These are phyloP conservation scores for Anacardium occidentale DNA, from an alignment of 345 rosid genomes.

Conservation along the genomic window DNA sequence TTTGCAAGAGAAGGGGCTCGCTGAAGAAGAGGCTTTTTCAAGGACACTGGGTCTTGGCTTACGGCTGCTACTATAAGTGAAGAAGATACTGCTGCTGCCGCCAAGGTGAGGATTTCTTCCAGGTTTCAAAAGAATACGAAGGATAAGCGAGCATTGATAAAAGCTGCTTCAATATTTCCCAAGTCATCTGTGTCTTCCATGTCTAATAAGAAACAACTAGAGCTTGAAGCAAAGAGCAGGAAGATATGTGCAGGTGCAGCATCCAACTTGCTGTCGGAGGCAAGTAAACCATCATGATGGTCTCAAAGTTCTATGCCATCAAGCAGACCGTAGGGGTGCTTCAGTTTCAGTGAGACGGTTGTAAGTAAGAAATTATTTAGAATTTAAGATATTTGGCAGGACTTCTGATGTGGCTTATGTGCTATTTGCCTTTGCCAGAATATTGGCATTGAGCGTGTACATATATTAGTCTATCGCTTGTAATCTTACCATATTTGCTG, in stretches of 20 bases:
- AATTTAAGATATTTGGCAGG: background rate
- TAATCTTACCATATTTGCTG: background rate
- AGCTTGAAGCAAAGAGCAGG: slow-evolving; percentile 79
- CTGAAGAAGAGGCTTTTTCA: slow-evolving; percentile 74
- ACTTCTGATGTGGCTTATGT: background rate
- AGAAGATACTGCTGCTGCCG: slow-evolving; percentile 63
- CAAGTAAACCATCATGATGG: slow-evolving; percentile 68
- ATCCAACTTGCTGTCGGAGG: slow-evolving; percentile 56
- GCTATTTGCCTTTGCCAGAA: background rate
- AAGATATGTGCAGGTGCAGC: slow-evolving; percentile 66
- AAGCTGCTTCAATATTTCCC: slow-evolving; percentile 67
- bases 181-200: slow-evolving; percentile 41
- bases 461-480: background rate
- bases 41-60: slow-evolving; percentile 75
- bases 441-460: background rate
- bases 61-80: slow-evolving; percentile 59
- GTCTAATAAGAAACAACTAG: slow-evolving; percentile 51
- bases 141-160: slow-evolving; percentile 73
- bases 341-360: slow-evolving; percentile 31
- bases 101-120: slow-evolving; percentile 58
- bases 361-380: slow-evolving; percentile 21
- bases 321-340: slow-evolving; percentile 30
- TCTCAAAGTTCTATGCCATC: slow-evolving; percentile 36
- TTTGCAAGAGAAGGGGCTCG: slow-evolving; percentile 74
- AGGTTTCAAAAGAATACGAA: slow-evolving; percentile 75